Evolutionary conservation across 2,329 filamentous ascomycete species (phyloP).

Genomic region (Acephala macrosclerotiorum): DNA sequence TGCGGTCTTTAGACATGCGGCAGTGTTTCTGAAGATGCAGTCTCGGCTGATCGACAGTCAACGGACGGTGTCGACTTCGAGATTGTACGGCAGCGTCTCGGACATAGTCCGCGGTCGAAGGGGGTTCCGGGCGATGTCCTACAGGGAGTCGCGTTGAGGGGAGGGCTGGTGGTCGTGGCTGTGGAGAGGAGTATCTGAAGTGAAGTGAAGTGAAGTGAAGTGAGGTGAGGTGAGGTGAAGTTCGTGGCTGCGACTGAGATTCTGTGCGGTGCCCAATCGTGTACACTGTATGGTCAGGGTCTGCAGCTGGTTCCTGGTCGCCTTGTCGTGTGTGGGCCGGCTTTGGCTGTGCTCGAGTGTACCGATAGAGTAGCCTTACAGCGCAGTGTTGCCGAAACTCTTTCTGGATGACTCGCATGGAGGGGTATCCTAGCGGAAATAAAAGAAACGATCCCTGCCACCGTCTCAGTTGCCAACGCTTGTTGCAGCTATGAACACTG

Average conservation of each 20-base stretch:
- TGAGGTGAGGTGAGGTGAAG: background rate
- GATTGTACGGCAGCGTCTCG: background rate
- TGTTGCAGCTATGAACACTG: no score
- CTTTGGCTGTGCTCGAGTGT: background rate
- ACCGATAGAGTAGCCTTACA: background rate
- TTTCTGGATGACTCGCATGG: background rate
- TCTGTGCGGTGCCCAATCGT: no score
- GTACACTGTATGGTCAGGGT: background rate
- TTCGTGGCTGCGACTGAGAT: background rate
- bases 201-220: conserved; percentile 2
- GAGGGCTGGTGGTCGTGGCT: background rate
- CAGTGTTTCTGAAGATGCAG: conserved; percentile 24
- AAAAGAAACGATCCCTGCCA: background rate
- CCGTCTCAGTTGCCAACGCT: background rate
- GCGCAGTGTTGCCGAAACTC: background rate
- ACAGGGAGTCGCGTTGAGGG: background rate
- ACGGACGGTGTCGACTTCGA: background rate
- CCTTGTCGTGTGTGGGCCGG: background rate
- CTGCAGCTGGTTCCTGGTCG: no score
- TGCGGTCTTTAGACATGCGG: conserved; percentile 38
- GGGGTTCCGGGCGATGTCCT: background rate
- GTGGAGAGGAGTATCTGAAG: background rate
- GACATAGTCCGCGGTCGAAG: background rate
- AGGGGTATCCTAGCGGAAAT: background rate
- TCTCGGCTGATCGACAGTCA: background rate